phyloP scores from a whole-genome alignment of 352 stramenopile species.

The Peronospora destructor region DNA sequence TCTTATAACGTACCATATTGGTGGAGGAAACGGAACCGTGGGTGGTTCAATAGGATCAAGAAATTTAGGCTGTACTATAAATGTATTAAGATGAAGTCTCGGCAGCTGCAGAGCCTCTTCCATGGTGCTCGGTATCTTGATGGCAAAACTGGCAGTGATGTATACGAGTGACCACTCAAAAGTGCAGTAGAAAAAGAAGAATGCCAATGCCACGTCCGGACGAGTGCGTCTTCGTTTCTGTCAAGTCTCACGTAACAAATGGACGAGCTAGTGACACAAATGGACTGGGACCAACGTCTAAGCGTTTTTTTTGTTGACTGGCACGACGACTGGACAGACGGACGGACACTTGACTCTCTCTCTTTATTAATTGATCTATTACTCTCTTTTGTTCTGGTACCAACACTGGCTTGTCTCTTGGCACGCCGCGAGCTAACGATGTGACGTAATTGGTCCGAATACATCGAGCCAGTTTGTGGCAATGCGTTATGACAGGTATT shows the following conservation, averaged over 20 bases:
- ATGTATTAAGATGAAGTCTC: conserved; percentile 55
- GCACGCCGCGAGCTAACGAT: conserved; percentile 16
- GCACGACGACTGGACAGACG: not conserved
- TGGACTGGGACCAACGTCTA: too few species aligned
- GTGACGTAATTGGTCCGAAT: conserved; percentile 29
- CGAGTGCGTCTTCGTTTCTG: not conserved
- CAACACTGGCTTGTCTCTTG: conserved; percentile 4
- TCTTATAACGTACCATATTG: conserved; percentile 44
- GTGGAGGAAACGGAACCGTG: conserved; percentile 56
- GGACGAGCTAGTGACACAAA: conserved; percentile 8
- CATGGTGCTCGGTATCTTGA: conserved; percentile 16
- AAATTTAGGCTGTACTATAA: conserved; percentile 49
- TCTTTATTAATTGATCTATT: too few species aligned
- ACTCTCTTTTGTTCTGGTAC: not conserved
- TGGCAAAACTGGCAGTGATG: conserved; percentile 13
- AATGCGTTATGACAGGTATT: not conserved
- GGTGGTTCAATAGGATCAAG: conserved; percentile 60
- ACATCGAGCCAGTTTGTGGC: conserved; percentile 22
- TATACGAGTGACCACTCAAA: conserved; percentile 7
- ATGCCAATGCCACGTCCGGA: not conserved
- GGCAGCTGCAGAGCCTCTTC: conserved; percentile 60
- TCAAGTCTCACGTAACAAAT: conserved; percentile 20
- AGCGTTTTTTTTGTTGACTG: too few species aligned
- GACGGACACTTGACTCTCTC: conserved; percentile 12
- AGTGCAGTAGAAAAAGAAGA: not conserved